Percentiles rank a stretch among this genome's conserved stretches.
These are phyloP conservation scores for Dioscorea alata DNA, from an alignment of 106 monocot genomes.

Conservation along the genomic window DNA sequence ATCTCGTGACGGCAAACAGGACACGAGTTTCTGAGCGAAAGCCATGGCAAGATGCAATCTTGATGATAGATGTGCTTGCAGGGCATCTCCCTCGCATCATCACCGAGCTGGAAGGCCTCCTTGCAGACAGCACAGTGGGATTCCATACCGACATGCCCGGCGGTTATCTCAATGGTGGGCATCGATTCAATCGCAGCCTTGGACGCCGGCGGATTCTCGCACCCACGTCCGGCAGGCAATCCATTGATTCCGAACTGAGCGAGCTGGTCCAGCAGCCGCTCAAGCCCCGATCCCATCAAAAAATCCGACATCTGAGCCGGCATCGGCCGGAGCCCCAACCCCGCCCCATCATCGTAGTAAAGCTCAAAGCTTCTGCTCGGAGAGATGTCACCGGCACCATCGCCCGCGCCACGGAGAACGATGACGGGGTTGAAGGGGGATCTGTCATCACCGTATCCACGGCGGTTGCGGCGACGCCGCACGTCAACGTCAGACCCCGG, in stretches of 20 bases:
- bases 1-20: constrained; percentile 27
- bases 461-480: constrained; percentile 15
- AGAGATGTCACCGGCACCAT: neutral
- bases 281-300: constrained; percentile 20
- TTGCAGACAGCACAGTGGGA: constrained; percentile 36
- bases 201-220: constrained; percentile 16
- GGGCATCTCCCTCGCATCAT: constrained; percentile 32
- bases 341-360: constrained; percentile 24
- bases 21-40: constrained; percentile 25
- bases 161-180: constrained; percentile 20
- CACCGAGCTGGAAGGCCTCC: constrained; percentile 26
- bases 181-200: constrained; percentile 22
- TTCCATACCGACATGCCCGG: neutral
- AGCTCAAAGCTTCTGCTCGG: constrained; percentile 9
- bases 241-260: constrained; percentile 12
- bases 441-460: constrained; percentile 18
- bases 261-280: constrained; percentile 23
- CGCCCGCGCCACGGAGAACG: constrained; percentile 42
- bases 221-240: neutral
- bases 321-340: constrained; percentile 16
- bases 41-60: constrained; percentile 36
- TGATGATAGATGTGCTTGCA: constrained; percentile 37
- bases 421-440: constrained; percentile 75
- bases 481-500: neutral
- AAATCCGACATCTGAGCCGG: constrained; percentile 23